Evolutionary conservation across 129 eudicot genomes (phyloP), one percentile per base, ranked within the genome.

Genomic region (Calendula officinalis): DNA sequence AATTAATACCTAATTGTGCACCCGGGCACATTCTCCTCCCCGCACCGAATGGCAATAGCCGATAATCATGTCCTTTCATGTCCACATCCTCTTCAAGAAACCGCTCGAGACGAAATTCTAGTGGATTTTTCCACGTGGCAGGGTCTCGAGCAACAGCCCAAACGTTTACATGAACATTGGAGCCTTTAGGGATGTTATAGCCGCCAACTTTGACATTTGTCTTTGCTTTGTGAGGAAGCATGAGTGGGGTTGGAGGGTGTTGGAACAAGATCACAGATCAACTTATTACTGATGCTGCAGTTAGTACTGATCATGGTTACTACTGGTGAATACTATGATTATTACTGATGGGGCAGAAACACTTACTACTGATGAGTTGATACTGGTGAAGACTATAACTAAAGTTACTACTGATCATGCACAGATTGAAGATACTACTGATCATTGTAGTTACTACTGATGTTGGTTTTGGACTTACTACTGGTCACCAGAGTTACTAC

Each of bases 211-310:
- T 67, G 15, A 75, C 32, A 32, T 60, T 46, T 33, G 62, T n/a
- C 7, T 39, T 60, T 35, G 74, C 68, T 36, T 48, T 37, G 37
- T 52, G 79, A 16, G 79, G 79, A 16, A 67, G 55, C 60, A 60
- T 59, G 41, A 67, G 58, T 4, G 75, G 80, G 5, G 47, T 51
- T 17, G 80, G 70, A 52, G 80, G 71, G 48, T 75, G 80, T n/a
- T n/a, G n/a, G n/a, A n/a, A n/a, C n/a, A n/a, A n/a, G n/a, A n/a
- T n/a, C n/a, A n/a, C n/a, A n/a, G n/a, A n/a, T n/a, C n/a, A n/a
- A n/a, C n/a, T n/a, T n/a, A n/a, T n/a, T n/a, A n/a, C n/a, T n/a
- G n/a, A n/a, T n/a, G n/a, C n/a, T n/a, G n/a, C n/a, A n/a, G n/a
- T n/a, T n/a, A n/a, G n/a, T n/a, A n/a, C n/a, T n/a, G n/a, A n/a